Evolutionary conservation across 257 asterid genomes (phyloP).

Genomic region (Nicotiana paniculata): DNA sequence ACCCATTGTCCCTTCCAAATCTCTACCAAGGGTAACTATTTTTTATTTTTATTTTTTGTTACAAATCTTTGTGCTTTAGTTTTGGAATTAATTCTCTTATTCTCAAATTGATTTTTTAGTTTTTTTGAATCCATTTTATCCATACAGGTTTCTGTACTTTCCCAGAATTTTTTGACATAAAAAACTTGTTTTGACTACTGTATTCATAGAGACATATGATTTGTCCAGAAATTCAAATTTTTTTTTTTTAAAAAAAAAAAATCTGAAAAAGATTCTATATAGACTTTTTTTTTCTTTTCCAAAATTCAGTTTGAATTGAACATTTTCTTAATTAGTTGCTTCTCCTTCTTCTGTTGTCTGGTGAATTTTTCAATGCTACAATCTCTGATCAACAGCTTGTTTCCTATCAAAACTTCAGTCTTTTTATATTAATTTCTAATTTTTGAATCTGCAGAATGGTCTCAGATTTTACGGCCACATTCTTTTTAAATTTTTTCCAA

Average conservation of each 20-base stretch:
- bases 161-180: not conserved
- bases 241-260: not conserved
- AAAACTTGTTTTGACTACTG: not conserved
- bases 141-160: not conserved
- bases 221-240: not conserved
- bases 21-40: slow-evolving; percentile 13
- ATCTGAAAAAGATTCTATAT: not conserved
- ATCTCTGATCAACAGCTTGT: not conserved
- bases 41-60: not conserved
- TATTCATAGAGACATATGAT: not conserved
- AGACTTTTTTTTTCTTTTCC: not conserved
- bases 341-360: not conserved
- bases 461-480: not conserved
- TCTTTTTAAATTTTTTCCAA: no score
- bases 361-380: not conserved
- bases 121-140: not conserved
- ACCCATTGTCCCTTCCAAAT: slow-evolving; percentile 17
- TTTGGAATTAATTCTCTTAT: not conserved
- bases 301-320: not conserved
- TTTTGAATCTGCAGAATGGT: not conserved
- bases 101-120: not conserved
- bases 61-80: not conserved
- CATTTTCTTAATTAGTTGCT: not conserved
- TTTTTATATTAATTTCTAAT: not conserved
- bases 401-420: not conserved